Percentiles rank a stretch among this genome's conserved stretches.
phyloP scores from a whole-genome alignment of 2,329 filamentous ascomycete genomes.

The Penicillium thymicola region DNA sequence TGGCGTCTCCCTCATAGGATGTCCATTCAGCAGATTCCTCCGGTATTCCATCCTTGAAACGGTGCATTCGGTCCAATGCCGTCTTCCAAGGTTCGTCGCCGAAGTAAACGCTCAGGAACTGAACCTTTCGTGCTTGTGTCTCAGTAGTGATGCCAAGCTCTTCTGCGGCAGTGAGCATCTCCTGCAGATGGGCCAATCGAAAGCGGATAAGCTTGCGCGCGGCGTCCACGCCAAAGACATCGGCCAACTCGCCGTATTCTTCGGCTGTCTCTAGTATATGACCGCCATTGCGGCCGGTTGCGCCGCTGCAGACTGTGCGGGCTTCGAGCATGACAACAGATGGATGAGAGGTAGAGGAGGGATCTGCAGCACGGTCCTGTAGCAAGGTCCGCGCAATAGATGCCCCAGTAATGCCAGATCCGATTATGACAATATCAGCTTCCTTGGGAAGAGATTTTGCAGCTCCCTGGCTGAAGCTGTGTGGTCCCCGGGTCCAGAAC shows the following conservation, averaged over 20 bases:
- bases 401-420: conserved; percentile 30
- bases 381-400: conserved; percentile 27
- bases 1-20: conserved; percentile 19
- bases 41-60: conserved; percentile 28
- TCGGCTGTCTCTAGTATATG: conserved; percentile 31
- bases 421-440: conserved; percentile 31
- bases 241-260: conserved; percentile 20
- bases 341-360: neutral
- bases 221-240: conserved; percentile 15
- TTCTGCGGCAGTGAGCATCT: conserved; percentile 20
- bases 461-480: conserved; percentile 20
- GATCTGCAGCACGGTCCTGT: conserved; percentile 1
- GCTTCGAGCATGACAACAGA: conserved; percentile 31
- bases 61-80: conserved; percentile 17
- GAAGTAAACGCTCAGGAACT: conserved; percentile 30
- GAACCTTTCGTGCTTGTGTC: conserved; percentile 26
- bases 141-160: conserved; percentile 21
- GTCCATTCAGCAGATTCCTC: conserved; percentile 28
- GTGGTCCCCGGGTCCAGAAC: conserved; percentile 31
- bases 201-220: conserved; percentile 24
- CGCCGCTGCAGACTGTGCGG: conserved; percentile 31
- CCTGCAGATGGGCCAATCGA: conserved; percentile 22
- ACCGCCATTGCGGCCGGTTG: conserved; percentile 35
- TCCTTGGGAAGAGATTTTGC: conserved; percentile 21
- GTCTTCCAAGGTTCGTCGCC: conserved; percentile 23